These are phyloP conservation scores for cucumber (Cucumis sativus) DNA, from an alignment of 306 rosid genomes.

Conservation along the genomic window Cucumber_9930_V3 NC_026658.2:24254001-24254500, in stretches of 20 bases:
- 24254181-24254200: conserved; percentile 1
- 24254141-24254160: conserved; percentile 9
- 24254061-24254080: background rate
- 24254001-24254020: background rate
- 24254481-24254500: background rate
- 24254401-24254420: too few relatives aligned
- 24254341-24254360: too few relatives aligned
- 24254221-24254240: background rate
- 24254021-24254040: conserved; percentile 10
- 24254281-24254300: too few relatives aligned
- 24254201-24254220: conserved; percentile 7
- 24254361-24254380: too few relatives aligned
- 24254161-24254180: background rate
- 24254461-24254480: too few relatives aligned
- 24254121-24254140: background rate
- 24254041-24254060: background rate
- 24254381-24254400: too few relatives aligned
- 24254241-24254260: background rate
- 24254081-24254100: background rate
- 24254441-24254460: too few relatives aligned
- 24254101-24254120: background rate
- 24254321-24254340: too few relatives aligned
- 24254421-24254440: too few relatives aligned
- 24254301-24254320: too few relatives aligned
- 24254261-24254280: background rate